Evolutionary conservation across 1,284 basidiomycete species (phyloP), one percentile per base, ranked within the genome.

Genomic region (Ustilago nuda): DNA sequence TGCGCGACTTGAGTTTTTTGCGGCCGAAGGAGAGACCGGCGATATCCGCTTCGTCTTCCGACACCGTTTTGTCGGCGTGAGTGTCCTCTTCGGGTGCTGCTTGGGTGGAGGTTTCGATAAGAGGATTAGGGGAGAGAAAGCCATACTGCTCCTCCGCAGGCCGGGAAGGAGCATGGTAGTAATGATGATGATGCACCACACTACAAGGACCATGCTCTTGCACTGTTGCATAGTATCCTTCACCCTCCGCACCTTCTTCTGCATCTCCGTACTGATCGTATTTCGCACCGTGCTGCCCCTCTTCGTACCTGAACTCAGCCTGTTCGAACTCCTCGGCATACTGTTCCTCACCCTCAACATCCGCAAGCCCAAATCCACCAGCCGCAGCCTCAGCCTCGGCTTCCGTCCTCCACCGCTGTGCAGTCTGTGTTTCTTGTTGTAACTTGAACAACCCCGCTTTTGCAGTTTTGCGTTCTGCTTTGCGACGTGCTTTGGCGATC

Each of bases 1-100:
- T 52, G 39, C 68, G 73, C 12, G 37, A 23, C 3, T 54, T 46
- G 6, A 43, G 48, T 37, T 63, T 66, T 27, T 72, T 72, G 58
- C 74, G 76, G 12, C 77, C 69, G 36, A 82, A 81, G 4, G 76
- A 76, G 4, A 81, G 66, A 1, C 80, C 80, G 3, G 79, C 80
- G 32, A 82, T 82, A 50, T 82, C 80, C 2, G 80, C 79, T 50
- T 82, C 80, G 56, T 82, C 80, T 45, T 82, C 80, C 0, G 78
- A 78, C 5, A 67, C 62, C 6, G 58, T 19, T 9, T 67, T 60
- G 35, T 72, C 65, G 7, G 62, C 67, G 23, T 39, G 11, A 3
- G 55, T 36, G 8, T 37, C 32, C 43, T 58, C 56, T n/a, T 17
- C 45, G 23, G 23, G 23, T 32, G 15, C 37, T 3, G 30, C 3